A percentile compares a stretch with the other conserved stretches of the same genome.
These are phyloP conservation scores for Fusarium scirpi DNA, from an alignment of 2,329 filamentous ascomycete genomes.

Conservation along the genomic window DNA sequence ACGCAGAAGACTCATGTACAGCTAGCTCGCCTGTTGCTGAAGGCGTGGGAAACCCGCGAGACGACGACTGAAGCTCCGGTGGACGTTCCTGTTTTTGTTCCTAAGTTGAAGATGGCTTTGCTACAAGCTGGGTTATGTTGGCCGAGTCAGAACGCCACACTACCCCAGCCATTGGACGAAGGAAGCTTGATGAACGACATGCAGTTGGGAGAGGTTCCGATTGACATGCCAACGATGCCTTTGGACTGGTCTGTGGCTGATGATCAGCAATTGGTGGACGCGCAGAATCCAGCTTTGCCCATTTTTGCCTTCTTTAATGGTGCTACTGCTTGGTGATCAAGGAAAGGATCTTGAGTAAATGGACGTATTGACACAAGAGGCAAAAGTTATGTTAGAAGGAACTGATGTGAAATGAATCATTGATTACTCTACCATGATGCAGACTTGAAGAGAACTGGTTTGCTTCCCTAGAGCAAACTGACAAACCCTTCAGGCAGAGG, in stretches of 20 bases:
- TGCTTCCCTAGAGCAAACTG: neutral
- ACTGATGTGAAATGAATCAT: neutral
- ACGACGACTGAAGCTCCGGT: neutral
- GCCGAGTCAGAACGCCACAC: neutral
- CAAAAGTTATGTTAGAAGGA: neutral
- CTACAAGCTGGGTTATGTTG: neutral
- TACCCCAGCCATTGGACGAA: neutral
- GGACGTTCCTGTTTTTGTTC: neutral
- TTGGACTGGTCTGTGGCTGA: neutral
- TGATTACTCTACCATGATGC: neutral
- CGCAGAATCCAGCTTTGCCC: constrained; percentile 8
- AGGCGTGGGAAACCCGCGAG: constrained; percentile 3
- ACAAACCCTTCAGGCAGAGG: constrained; percentile 46
- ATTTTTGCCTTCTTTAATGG: constrained; percentile 21
- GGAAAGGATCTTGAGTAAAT: fast-evolving
- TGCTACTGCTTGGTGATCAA: neutral
- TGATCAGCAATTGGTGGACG: neutral
- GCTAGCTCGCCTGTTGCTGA: neutral
- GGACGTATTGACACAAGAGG: neutral
- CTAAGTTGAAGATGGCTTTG: neutral
- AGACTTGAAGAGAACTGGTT: neutral
- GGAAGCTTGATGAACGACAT: neutral
- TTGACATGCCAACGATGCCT: neutral
- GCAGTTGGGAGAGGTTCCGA: neutral
- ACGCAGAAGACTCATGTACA: neutral